Evolutionary conservation across 371 early-diverging fungal genomes (phyloP), one percentile per base, ranked within the genome.

Genomic region (Mortierella sp.): DNA sequence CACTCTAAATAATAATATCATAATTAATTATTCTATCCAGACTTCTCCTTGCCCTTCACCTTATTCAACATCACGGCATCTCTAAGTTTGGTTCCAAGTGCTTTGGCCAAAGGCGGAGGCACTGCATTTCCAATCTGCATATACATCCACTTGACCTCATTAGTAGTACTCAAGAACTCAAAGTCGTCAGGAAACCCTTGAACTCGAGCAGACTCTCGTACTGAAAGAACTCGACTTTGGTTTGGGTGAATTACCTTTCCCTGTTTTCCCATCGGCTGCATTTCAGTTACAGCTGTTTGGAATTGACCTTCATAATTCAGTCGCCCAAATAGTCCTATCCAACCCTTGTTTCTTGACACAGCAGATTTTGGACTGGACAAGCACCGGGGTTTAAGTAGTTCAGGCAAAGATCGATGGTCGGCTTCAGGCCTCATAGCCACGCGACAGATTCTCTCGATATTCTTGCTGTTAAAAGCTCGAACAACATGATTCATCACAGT

Each of bases 141-240:
- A 26, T 53, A 53, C 53, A 53, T 28, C 29, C 28, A 53, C 17
- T 80, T 82, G 34, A 82, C 68, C 28, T 70, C 68, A 37, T 74
- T 74, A 3, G 42, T 61, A 43, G 65, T 56, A 32, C 75, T 72
- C n/a, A 76, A 67, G 29, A 89, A 87, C 34, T 75, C 62, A 49
- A 91, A 91, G 1, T 68, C 59, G 61, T 92, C 91, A 0, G 92
- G 91, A 72, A 92, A 92, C 6, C 91, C 90, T 73, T 92, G 90
- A 2, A 86, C 86, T 9, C 92, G 83, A 12, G 91, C 91, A 55
- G 83, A 81, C 68, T 92, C 91, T 22, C 91, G 83, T 19, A 89
- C 89, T 2, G 84, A 80, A 13, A 90, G 34, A 8, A 89, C 82
- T 26, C 91, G 88, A 26, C 83, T 64, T 63, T 91, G 90, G 47